Evolutionary conservation across 352 stramenopile species (phyloP), one percentile per base, ranked within the genome.

Genomic region (Globisporangium polare): DNA sequence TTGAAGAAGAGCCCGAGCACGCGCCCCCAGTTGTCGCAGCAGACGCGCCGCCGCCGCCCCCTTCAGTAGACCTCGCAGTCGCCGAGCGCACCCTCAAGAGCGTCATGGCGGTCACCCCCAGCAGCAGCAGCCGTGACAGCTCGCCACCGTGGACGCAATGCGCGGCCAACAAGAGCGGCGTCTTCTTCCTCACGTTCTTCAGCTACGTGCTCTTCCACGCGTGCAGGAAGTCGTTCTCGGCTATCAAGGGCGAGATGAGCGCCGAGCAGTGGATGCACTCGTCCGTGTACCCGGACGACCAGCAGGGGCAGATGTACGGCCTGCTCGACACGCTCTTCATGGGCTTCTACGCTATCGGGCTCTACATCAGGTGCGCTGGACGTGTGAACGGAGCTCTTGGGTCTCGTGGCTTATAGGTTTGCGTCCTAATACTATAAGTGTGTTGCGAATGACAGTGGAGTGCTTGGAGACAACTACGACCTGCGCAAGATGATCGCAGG

Each of bases 261-360:
- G 74, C 71, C 61, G 82, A 92, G 61, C 72, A 88, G 68, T 93
- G 82, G 82, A 88, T 93, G 53, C 77, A 80, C 49, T 91, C 84
- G 39, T 49, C 66, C 15, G 18, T 89, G 12, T 91, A 89, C 67
- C 35, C 68, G 9, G 62, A 63, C 22, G 76, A 86, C 31, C 71
- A 90, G 60, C 84, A 93, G 69, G 80, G 71, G 18, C 65, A 92
- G 65, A 92, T 93, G 84, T 90, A 88, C 58, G 84, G 84, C 2
- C 72, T 91, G 20, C 71, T 93, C 20, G 82, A 93, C 59, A 93
- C 84, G 52, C 74, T 93, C 26, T 93, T 93, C 65, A 90, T 93
- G 80, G 77, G 47, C 6, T 90, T 85, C 53, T 92, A 93, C 58
- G 84, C 82, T 8, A 54, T 80, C 3, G 84, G 84, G 13, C 67